Evolutionary conservation across 768 basidiomycete genomes (phyloP).

Genomic region (Hericium rajendrae): DNA sequence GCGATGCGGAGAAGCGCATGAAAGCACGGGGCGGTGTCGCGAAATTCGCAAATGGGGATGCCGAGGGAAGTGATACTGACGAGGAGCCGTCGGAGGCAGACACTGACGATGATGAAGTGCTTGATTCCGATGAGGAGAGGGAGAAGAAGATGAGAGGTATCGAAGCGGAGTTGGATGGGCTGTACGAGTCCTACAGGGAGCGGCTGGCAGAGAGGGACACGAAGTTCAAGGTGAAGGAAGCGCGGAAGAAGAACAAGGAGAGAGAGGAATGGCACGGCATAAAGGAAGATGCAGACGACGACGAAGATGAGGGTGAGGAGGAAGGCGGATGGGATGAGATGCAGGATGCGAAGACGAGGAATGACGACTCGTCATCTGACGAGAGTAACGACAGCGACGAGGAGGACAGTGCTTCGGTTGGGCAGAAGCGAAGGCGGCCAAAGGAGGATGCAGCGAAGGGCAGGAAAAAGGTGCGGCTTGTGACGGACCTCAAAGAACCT

Average conservation of each 20-base stretch:
- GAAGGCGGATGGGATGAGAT: constrained; percentile 67
- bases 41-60: constrained; percentile 15
- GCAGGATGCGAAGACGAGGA: constrained; percentile 42
- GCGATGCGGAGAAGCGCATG: constrained; percentile 41
- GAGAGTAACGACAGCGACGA: constrained; percentile 40
- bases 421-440: constrained; percentile 34
- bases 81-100: constrained; percentile 31
- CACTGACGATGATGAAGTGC: constrained; percentile 31
- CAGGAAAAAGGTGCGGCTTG: constrained; percentile 44
- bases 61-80: constrained; percentile 35
- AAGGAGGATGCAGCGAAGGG: constrained; percentile 18
- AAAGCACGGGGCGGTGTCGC: constrained; percentile 31
- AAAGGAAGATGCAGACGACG: constrained; percentile 26
- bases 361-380: constrained; percentile 37
- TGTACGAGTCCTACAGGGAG: constrained; percentile 84
- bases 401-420: constrained; percentile 20
- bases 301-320: constrained; percentile 28
- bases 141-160: constrained; percentile 51
- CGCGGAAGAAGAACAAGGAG: constrained; percentile 60
- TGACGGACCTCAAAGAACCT: constrained; percentile 36
- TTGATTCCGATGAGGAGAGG: constrained; percentile 63
- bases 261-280: constrained; percentile 82
- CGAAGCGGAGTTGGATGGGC: constrained; percentile 79
- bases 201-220: constrained; percentile 75
- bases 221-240: constrained; percentile 79